Evolutionary conservation across 768 basidiomycete species (phyloP).

Genomic region (Trametes coccinea): DNA sequence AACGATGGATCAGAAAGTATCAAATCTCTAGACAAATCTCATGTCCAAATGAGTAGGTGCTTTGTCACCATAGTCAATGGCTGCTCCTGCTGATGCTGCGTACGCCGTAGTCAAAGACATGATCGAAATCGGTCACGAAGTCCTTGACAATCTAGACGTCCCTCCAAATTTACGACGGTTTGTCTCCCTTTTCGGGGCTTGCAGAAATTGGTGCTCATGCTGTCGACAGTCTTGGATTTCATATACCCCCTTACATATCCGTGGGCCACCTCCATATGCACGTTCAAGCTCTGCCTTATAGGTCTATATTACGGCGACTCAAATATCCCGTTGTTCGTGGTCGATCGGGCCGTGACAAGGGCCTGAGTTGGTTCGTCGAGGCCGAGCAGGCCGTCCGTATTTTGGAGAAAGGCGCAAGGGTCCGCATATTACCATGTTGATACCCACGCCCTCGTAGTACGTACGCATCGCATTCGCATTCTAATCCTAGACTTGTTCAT

Average conservation of each 20-base stretch:
- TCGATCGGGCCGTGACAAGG: slow-evolving; percentile 47
- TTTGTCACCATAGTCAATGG: slow-evolving; percentile 19
- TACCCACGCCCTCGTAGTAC: neutral
- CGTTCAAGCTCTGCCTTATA: slow-evolving; percentile 69
- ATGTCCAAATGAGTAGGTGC: slow-evolving; percentile 52
- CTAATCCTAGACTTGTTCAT: slow-evolving; percentile 6
- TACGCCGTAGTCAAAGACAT: slow-evolving; percentile 43
- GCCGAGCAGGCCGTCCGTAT: slow-evolving; percentile 59
- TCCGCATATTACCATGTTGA: slow-evolving; percentile 53
- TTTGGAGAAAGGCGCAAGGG: slow-evolving; percentile 52
- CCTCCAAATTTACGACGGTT: slow-evolving; percentile 48
- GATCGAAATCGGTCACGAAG: slow-evolving; percentile 49
- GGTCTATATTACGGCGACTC: slow-evolving; percentile 34
- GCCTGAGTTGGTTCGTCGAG: slow-evolving; percentile 72
- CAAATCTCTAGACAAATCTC: slow-evolving; percentile 42
- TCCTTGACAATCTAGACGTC: slow-evolving; percentile 52
- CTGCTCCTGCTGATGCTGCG: neutral
- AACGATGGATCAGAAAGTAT: slow-evolving; percentile 50
- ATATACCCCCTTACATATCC: slow-evolving; percentile 77
- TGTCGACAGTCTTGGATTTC: slow-evolving; percentile 67
- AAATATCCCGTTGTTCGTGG: slow-evolving; percentile 53
- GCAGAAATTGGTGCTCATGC: neutral
- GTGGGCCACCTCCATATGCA: slow-evolving; percentile 77
- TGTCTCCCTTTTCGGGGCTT: neutral
- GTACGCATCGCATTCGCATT: neutral